Base-by-base conservation (phyloP, 2,329 filamentous ascomycete genomes). In the Verticillium zaregamsianum region DNA sequence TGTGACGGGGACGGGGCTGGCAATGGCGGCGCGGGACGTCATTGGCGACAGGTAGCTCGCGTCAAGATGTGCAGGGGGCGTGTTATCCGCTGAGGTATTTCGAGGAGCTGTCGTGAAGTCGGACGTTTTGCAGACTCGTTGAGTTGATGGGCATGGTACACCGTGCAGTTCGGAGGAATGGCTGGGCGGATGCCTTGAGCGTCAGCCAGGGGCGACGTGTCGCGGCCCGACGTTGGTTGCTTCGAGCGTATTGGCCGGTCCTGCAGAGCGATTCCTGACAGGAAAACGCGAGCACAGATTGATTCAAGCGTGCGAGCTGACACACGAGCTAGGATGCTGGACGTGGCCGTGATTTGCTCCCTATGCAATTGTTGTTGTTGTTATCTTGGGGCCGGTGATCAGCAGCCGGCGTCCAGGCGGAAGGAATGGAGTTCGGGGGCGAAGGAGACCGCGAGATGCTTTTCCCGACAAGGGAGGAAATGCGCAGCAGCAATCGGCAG, bases 81-180 rank as follows among this genome's bases (percentile, higher is more conserved):
- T 76, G 40, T 49, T 49, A 23, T 23, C 8, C n/a, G 40, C 40
- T 23, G 40, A 23, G 8, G n/a, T 25, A 12, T 20, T 49, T 20
- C 40, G 84, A 83, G 55, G 84, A 79, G 63, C 81, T 81, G 73
- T 79, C 20, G 81, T 63, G 84, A 82, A 58, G 81, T 77, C 70
- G 83, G 73, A 63, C 79, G 76, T 64, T 85, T 82, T 68, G 81
- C 69, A 68, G 74, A 76, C 68, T 76, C 70, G 66, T 75, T 74
- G 64, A 81, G 79, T 69, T 78, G 77, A 68, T 71, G 78, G 63
- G 79, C 82, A 84, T 87, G 80, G 72, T 86, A 86, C 65, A 77
- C 77, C 72, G 87, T 85, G 70, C 78, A 79, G 66, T 77, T 79
- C 66, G 82, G 81, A 82, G 62, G 82, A 76, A 66, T 83, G 81